Evolutionary conservation across 2,329 filamentous ascomycete genomes (phyloP), one percentile per base, ranked within the genome.

Genomic region (Colletotrichum eremochloae): DNA sequence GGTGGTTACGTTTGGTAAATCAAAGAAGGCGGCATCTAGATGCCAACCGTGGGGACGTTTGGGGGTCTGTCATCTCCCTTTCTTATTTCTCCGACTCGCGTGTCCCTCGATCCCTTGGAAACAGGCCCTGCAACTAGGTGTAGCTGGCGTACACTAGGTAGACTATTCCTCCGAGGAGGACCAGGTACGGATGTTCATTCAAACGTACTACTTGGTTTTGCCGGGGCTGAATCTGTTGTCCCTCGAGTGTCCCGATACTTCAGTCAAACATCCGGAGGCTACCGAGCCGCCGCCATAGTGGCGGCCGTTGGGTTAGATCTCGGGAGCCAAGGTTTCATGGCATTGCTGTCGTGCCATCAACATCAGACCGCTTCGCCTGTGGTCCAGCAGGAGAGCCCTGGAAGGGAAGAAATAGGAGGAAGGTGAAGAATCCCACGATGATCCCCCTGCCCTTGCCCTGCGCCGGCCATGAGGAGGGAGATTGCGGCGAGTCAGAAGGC

Each of bases 21-120:
- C 40, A 24, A 42, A 63, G 18, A 38, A 63, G 38, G 42, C 68
- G 55, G 44, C 53, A 60, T 60, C 36, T 58, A 58, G 56, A 40
- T 29, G 56, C 55, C 56, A 50, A n/a, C 66, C 66, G 46, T 64
- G 66, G 36, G 58, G 58, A 72, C 53, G 24, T 48, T 64, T 69
- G 38, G 60, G 66, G 55, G 44, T 46, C 53, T 63, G 68, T 63
- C 58, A 24, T 71, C 65, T 58, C 57, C 57, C 60, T 69, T 44
- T 69, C 53, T 69, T 72, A 68, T 72, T 63, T 65, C 69, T 72
- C 69, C 60, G 66, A 64, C 66, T 72, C 66, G 60, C 66, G 53
- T 69, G 55, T 42, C 20, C 60, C 24, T 52, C 33, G 20, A 63
- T 63, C 60, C 46, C 46, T 63, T 52, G 46, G 11, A 29, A n/a